phyloP scores from a whole-genome alignment of 345 rosid species.

The Lepidium didymum region DNA sequence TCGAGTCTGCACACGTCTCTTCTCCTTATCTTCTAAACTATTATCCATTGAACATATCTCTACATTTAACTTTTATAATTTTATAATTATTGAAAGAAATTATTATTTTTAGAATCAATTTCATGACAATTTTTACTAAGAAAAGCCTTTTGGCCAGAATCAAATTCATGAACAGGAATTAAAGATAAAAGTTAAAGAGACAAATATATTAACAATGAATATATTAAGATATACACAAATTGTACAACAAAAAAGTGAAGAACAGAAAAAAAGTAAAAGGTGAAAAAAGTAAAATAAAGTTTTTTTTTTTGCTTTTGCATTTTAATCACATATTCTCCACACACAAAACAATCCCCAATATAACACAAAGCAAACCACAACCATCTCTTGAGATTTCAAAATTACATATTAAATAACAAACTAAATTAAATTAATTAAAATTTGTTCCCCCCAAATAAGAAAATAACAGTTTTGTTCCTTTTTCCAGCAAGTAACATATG shows the following conservation, averaged over 20 bases:
- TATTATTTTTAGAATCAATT: background rate
- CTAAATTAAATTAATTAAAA: constrained; percentile 12
- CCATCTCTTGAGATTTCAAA: constrained; percentile 18
- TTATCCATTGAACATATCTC: background rate
- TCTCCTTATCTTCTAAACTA: background rate
- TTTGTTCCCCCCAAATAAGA: constrained; percentile 1
- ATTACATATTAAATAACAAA: constrained; percentile 24
- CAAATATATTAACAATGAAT: background rate
- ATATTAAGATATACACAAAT: constrained; percentile 1
- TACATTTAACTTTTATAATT: background rate
- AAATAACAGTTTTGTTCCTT: background rate
- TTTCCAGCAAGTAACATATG: background rate
- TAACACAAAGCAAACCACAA: constrained; percentile 18
- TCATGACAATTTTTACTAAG: background rate
- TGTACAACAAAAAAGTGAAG: background rate
- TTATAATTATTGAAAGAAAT: background rate
- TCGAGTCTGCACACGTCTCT: constrained; percentile 15
- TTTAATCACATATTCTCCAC: constrained; percentile 22
- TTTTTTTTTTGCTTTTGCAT: constrained; percentile 3
- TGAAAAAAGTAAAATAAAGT: constrained; percentile 17
- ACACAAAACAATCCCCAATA: constrained; percentile 20
- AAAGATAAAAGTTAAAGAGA: background rate
- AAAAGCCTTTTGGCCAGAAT: background rate
- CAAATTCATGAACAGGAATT: background rate
- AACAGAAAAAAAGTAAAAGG: background rate